Conservation (phyloP, 2,329 filamentous ascomycete species). For the Scedosporium minutisporum region DNA sequence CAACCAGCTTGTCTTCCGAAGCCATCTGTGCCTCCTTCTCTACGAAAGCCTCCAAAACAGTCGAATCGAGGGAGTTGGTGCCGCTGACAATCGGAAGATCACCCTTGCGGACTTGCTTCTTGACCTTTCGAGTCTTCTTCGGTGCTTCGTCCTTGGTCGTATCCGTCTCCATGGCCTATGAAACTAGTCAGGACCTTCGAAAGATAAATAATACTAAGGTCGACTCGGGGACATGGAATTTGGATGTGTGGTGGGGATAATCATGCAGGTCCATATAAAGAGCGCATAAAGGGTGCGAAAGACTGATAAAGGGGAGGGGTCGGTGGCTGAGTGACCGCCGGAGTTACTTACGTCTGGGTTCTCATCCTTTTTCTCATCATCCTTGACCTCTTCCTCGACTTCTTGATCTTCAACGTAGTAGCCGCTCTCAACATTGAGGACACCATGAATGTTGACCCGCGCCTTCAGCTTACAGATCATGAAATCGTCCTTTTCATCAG, state of each 20-base stretch:
- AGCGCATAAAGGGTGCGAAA: background rate
- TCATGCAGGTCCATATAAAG: background rate
- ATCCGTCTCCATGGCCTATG: conserved; percentile 81
- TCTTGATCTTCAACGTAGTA: conserved; percentile 98
- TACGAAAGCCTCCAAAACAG: conserved; percentile 53
- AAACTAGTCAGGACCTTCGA: background rate
- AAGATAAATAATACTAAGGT: background rate
- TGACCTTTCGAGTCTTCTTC: conserved; percentile 93
- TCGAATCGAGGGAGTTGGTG: conserved; percentile 67
- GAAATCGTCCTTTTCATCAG: conserved; percentile 87
- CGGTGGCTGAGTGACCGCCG: background rate
- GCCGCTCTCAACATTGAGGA: conserved; percentile 91
- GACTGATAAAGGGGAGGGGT: background rate
- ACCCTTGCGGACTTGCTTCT: conserved; percentile 98
- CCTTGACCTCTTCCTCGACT: conserved; percentile 84
- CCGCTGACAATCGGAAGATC: conserved; percentile 80
- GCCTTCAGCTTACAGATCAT: conserved; percentile 99
- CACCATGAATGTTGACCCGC: conserved; percentile 88
- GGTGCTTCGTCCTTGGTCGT: conserved; percentile 49
- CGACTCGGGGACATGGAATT: background rate
- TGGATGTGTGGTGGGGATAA: background rate
- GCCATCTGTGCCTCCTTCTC: conserved; percentile 89
- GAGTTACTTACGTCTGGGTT: conserved; percentile 61
- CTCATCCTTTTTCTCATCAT: conserved; percentile 46
- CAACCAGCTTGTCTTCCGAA: conserved; percentile 97